Evolutionary conservation across 768 basidiomycete genomes (phyloP).

Genomic region (Lactifluus hygrophoroides): DNA sequence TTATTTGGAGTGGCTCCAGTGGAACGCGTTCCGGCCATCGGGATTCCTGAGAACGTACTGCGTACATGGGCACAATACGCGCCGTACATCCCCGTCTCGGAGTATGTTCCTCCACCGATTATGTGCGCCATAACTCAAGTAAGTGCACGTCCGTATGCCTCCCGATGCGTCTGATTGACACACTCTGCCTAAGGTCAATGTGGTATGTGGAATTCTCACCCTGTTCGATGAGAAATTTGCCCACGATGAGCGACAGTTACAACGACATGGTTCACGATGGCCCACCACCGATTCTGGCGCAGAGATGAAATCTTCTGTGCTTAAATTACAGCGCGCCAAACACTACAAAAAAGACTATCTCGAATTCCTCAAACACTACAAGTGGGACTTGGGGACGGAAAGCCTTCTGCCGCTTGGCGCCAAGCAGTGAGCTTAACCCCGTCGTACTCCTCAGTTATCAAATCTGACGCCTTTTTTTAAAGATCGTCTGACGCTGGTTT

Average conservation of each 20-base stretch:
- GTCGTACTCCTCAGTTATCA: not conserved
- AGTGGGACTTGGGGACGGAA: slow-evolving; percentile 47
- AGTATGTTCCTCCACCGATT: slow-evolving; percentile 39
- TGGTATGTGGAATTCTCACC: slow-evolving; percentile 34
- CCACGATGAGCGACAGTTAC: slow-evolving; percentile 39
- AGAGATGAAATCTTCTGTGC: slow-evolving; percentile 39
- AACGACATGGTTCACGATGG: slow-evolving; percentile 74
- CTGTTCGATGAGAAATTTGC: not conserved
- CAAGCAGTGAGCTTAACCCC: slow-evolving; percentile 39
- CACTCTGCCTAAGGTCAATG: slow-evolving; percentile 40
- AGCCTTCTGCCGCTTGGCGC: slow-evolving; percentile 64
- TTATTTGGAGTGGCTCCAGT: slow-evolving; percentile 19
- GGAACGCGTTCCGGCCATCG: slow-evolving; percentile 7
- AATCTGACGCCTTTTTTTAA: not conserved
- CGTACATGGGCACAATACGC: slow-evolving; percentile 50
- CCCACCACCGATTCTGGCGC: slow-evolving; percentile 47
- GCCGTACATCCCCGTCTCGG: slow-evolving; percentile 44
- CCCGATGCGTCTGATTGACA: not conserved
- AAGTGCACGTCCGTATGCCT: slow-evolving; percentile 1
- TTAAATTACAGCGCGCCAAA: slow-evolving; percentile 43
- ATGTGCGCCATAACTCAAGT: slow-evolving; percentile 53
- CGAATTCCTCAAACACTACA: slow-evolving; percentile 50
- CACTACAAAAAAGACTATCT: slow-evolving; percentile 39
- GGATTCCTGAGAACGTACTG: slow-evolving; percentile 6
- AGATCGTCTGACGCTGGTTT: slow-evolving; percentile 47